Percentiles rank a stretch among this genome's conserved stretches.
Conservation (phyloP, 2,329 filamentous ascomycete species). For the Beauveria brongniartii region DNA sequence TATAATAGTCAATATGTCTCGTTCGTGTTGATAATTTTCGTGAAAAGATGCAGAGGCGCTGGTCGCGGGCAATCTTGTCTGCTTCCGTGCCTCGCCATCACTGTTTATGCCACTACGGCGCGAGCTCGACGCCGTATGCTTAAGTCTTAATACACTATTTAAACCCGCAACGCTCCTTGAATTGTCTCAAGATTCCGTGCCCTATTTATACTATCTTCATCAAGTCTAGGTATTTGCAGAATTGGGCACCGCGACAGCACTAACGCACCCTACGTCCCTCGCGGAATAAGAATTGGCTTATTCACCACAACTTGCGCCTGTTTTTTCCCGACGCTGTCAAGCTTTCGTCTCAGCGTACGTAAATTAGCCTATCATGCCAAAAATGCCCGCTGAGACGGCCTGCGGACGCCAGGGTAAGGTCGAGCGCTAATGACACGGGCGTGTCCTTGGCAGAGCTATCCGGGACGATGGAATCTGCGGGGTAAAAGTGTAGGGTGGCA, state of each 20-base stretch:
- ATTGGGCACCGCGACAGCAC: not conserved
- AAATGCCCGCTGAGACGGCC: not conserved
- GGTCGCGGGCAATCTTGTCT: not conserved
- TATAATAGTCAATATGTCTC: not conserved
- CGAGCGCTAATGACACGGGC: not conserved
- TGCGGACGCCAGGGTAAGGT: not conserved
- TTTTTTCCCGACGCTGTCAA: not conserved
- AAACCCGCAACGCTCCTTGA: not conserved
- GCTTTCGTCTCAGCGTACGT: not conserved
- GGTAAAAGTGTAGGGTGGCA: too few species aligned
- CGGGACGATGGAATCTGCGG: not conserved
- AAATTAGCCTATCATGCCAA: not conserved
- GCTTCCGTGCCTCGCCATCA: not conserved
- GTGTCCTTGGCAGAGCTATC: not conserved
- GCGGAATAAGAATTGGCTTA: not conserved
- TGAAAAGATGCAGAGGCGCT: not conserved
- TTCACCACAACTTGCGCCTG: not conserved
- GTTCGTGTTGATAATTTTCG: not conserved
- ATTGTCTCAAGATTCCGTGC: not conserved
- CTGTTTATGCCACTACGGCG: not conserved
- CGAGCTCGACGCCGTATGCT: not conserved
- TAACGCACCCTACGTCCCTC: not conserved
- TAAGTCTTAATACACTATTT: not conserved
- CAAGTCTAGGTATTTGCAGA: not conserved
- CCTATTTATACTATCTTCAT: not conserved